phyloP scores from a whole-genome alignment of 306 rosid species.

The Benincasa hispida region DNA sequence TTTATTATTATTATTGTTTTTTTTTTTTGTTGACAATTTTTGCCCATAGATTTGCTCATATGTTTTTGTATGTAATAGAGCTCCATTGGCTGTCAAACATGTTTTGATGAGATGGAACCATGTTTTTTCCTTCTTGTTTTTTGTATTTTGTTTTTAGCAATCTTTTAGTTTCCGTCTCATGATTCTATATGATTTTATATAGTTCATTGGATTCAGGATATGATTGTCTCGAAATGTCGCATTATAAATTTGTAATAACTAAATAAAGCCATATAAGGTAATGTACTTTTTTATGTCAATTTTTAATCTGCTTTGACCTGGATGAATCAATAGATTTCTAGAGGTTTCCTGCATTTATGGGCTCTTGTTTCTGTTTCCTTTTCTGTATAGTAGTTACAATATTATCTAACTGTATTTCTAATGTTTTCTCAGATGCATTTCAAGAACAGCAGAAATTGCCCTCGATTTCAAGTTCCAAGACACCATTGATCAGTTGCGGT shows the following conservation, averaged over 20 bases:
- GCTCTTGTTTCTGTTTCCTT: not conserved
- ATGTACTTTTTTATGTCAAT: not conserved
- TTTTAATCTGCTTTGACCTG: not conserved
- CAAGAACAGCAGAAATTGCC: conserved; percentile 44
- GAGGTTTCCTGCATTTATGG: not conserved
- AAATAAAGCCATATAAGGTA: not conserved
- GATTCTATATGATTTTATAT: not conserved
- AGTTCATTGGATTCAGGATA: not conserved
- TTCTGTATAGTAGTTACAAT: conserved; percentile 3
- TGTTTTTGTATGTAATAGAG: not conserved
- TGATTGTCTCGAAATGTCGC: not conserved
- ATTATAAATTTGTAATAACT: not conserved
- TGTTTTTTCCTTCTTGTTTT: not conserved
- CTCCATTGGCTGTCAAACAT: conserved; percentile 4
- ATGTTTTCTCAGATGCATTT: conserved; percentile 50
- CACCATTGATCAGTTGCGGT: conserved; percentile 22
- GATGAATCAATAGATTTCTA: not conserved
- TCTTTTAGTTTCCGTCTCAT: not conserved
- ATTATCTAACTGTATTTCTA: conserved; percentile 23
- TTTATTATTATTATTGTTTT: too few relatives aligned
- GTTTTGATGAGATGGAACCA: conserved; percentile 1
- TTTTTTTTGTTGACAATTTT: not conserved
- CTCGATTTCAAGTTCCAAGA: conserved; percentile 28
- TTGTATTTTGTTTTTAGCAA: not conserved
- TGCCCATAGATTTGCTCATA: not conserved